A percentile compares a stretch with the other conserved stretches of the same genome.
phyloP scores from a whole-genome alignment of 768 basidiomycete genomes.

The Boletus pseudo-olivaceus region DNA sequence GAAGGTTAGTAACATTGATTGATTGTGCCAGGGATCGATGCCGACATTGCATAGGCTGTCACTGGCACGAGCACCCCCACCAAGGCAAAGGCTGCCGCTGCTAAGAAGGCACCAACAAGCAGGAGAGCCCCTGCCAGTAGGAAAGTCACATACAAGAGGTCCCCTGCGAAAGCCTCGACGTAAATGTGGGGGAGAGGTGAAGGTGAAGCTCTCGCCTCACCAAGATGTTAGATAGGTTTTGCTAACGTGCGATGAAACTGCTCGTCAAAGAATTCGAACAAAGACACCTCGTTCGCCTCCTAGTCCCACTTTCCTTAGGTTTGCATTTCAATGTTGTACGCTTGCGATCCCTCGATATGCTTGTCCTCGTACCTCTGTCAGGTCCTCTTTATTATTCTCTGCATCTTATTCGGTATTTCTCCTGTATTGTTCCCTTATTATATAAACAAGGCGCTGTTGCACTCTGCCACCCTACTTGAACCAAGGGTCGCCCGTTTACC shows the following conservation, averaged over 20 bases:
- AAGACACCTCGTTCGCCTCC: background rate
- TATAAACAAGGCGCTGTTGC: constrained; percentile 2
- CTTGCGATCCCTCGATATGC: constrained; percentile 30
- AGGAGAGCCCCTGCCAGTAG: constrained; percentile 26
- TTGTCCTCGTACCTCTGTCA: constrained; percentile 10
- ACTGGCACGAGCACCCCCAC: constrained; percentile 46
- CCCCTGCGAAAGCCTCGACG: constrained; percentile 17
- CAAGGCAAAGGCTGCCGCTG: constrained; percentile 29
- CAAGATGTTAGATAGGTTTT: background rate
- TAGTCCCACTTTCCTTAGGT: constrained; percentile 9
- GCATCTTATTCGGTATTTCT: constrained; percentile 27
- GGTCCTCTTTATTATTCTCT: constrained; percentile 20
- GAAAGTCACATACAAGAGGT: constrained; percentile 23
- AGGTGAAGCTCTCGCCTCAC: background rate
- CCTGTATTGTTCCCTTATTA: constrained; percentile 27
- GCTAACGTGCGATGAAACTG: background rate
- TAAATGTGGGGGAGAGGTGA: constrained; percentile 4
- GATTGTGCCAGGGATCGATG: background rate
- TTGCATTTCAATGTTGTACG: constrained; percentile 23
- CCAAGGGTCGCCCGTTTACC: background rate
- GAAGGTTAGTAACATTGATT: constrained; percentile 44
- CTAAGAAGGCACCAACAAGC: constrained; percentile 32
- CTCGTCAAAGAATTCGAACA: background rate
- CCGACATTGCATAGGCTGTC: constrained; percentile 38
- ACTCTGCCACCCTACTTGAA: background rate